A percentile compares a stretch with the other conserved stretches of the same genome.
These are phyloP conservation scores for Tolypocladium pustulatum DNA, from an alignment of 2,329 filamentous ascomycete species.

Conservation along the genomic window DNA sequence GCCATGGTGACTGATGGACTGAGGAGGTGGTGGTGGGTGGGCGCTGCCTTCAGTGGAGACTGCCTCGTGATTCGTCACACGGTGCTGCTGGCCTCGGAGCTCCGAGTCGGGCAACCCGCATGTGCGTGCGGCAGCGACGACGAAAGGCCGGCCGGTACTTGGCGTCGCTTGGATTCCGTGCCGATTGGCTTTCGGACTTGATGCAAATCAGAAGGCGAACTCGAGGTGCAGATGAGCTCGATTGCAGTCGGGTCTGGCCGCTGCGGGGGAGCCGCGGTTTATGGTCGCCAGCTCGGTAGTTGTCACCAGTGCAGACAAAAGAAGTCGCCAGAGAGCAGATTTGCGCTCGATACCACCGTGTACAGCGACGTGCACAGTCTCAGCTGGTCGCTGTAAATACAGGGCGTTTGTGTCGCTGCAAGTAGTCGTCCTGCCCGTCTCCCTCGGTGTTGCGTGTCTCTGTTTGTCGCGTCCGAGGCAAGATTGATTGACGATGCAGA, in stretches of 20 bases:
- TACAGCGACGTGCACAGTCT: background rate
- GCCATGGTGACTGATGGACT: conserved; percentile 12
- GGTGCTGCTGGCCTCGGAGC: conserved; percentile 10
- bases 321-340: background rate
- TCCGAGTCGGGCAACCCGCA: conserved; percentile 11
- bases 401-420: background rate
- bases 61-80: conserved; percentile 3
- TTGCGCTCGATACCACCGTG: background rate
- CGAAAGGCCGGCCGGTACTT: background rate
- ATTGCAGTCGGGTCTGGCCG: background rate
- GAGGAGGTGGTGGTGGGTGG: conserved; percentile 3
- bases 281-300: background rate
- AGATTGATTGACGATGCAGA: background rate
- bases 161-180: background rate
- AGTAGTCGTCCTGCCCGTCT: background rate
- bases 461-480: background rate
- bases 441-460: background rate
- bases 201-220: background rate
- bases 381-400: background rate
- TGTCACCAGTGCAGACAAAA: background rate
- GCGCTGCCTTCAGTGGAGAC: conserved; percentile 4
- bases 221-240: background rate
- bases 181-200: background rate
- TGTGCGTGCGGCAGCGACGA: conserved; percentile 2
- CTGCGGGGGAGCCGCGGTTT: background rate